Base-by-base conservation (phyloP, 345 rosid genomes). In the Draba incana region DNA sequence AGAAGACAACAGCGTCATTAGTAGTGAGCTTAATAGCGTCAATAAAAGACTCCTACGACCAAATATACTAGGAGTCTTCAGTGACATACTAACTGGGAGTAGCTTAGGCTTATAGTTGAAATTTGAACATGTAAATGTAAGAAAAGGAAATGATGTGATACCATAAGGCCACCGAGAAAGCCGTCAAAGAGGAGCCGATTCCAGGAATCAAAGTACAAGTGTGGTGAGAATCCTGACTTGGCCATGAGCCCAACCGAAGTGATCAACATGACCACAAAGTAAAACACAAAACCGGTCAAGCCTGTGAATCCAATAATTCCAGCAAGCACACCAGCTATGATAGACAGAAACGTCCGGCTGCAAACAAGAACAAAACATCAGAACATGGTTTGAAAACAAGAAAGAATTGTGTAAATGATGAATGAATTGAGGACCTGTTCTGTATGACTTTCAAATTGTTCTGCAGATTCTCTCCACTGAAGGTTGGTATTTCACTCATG, bases 311-410 rank as follows among this genome's bases (percentile, higher is more conserved):
- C 99, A 54, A 83, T 69, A 33, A 94, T 89, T 77, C 99, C 99
- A 28, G 98, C 96, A 75, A 86, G 76, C 57, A 86, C 95, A 37
- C 99, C 98, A 51, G 90, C 96, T 1, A 86, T 85, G 74, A 94
- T 87, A 12, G 98, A 94, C 81, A 94, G 77, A 72, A 94, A 94
- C 9, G 98, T 94, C 48, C 95, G 98, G 80, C 98, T 94, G 84
- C 89, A 87, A 63, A 62, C 16, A 14, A 64, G 25, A 62, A 65
- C 30, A 42, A 52, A 65, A 44, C 39, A 50, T n/a, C 30, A 8
- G 16, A 54, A 45, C 56, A 44, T 57, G 14, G 11, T 56, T 16
- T 41, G 58, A 66, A 10, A 49, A 20, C 14, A 0, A 58, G 48
- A 33, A 1, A 15, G n/a, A 10, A 16, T 0, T 9, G 39, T 65